Percentiles rank a stretch among this genome's conserved stretches.
Conservation (phyloP, 352 stramenopile genomes). For the Globisporangium cystogenes region DNA sequence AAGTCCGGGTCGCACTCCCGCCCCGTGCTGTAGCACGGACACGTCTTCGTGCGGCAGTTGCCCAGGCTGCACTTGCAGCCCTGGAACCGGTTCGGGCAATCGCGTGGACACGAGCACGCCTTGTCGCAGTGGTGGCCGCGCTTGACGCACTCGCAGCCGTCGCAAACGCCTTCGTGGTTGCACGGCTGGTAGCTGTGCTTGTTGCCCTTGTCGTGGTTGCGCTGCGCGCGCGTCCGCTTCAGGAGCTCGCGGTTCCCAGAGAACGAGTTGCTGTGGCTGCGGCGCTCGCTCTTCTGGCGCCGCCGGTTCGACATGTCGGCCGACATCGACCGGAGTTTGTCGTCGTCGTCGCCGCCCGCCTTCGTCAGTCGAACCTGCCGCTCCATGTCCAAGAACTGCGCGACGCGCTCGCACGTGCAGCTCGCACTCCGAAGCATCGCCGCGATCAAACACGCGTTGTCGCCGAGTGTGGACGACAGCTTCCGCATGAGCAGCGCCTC, state of each 20-base stretch:
- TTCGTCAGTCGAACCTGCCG: conserved; percentile 1
- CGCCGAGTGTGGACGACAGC: conserved; percentile 26
- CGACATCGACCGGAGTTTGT: conserved; percentile 1
- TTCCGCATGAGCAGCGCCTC: conserved; percentile 48
- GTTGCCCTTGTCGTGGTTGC: conserved; percentile 36
- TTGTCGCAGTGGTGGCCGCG: conserved; percentile 54
- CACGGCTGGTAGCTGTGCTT: conserved; percentile 59
- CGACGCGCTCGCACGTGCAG: conserved; percentile 27
- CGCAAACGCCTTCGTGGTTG: conserved; percentile 49
- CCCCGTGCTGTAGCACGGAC: conserved; percentile 40
- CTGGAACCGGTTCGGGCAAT: conserved; percentile 60
- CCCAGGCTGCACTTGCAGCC: conserved; percentile 56
- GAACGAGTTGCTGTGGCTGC: conserved; percentile 2
- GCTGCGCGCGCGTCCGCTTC: conserved; percentile 31
- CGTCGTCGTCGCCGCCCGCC: background rate
- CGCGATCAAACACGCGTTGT: conserved; percentile 42
- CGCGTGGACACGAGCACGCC: conserved; percentile 50
- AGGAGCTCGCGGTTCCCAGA: conserved; percentile 12
- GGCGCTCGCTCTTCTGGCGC: conserved; percentile 15
- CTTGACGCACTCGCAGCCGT: conserved; percentile 48
- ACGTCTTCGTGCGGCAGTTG: conserved; percentile 48
- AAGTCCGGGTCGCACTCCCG: conserved; percentile 73
- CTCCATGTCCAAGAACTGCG: conserved; percentile 19
- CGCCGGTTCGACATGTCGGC: conserved; percentile 9
- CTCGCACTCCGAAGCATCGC: conserved; percentile 29